A percentile compares a stretch with the other conserved stretches of the same genome.
Conservation (phyloP, 2,329 filamentous ascomycete species). For the Claviceps pazoutovae region DNA sequence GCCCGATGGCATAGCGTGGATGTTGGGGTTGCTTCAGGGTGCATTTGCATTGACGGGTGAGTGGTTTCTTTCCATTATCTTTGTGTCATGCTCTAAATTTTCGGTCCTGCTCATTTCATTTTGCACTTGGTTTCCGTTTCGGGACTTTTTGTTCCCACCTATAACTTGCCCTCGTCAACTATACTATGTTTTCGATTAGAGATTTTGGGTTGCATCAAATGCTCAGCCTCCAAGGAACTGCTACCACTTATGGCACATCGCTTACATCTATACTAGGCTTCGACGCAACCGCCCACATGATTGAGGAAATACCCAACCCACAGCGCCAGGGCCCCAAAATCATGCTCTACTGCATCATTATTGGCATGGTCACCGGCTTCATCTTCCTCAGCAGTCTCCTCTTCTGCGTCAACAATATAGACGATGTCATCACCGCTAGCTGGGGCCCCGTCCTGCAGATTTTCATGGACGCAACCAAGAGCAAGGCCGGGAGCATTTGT, state of each 20-base stretch:
- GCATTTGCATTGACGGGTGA: constrained; percentile 30
- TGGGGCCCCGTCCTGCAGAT: constrained; percentile 49
- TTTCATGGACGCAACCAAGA: constrained; percentile 49
- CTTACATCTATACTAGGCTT: constrained; percentile 18
- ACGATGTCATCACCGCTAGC: constrained; percentile 39
- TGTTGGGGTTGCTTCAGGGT: constrained; percentile 38
- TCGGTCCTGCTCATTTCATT: too few relatives aligned
- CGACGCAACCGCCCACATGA: constrained; percentile 36
- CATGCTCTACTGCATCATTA: constrained; percentile 50
- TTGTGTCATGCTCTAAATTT: too few relatives aligned
- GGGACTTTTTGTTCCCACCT: too few relatives aligned
- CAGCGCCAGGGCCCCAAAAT: constrained; percentile 47
- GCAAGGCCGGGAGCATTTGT: constrained; percentile 46
- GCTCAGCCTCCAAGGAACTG: too few relatives aligned
- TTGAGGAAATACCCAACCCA: constrained; percentile 43
- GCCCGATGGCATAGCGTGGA: constrained; percentile 51
- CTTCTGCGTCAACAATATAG: constrained; percentile 47
- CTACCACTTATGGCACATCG: too few relatives aligned
- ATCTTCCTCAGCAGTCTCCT: constrained; percentile 49
- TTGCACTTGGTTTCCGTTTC: too few relatives aligned
- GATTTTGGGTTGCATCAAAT: too few relatives aligned
- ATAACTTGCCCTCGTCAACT: too few relatives aligned
- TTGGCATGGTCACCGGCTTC: constrained; percentile 49
- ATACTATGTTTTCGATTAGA: too few relatives aligned
- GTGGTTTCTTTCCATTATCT: background rate